phyloP scores from a whole-genome alignment of 495 filamentous ascomycete species.

The Penicillium silybi region DNA sequence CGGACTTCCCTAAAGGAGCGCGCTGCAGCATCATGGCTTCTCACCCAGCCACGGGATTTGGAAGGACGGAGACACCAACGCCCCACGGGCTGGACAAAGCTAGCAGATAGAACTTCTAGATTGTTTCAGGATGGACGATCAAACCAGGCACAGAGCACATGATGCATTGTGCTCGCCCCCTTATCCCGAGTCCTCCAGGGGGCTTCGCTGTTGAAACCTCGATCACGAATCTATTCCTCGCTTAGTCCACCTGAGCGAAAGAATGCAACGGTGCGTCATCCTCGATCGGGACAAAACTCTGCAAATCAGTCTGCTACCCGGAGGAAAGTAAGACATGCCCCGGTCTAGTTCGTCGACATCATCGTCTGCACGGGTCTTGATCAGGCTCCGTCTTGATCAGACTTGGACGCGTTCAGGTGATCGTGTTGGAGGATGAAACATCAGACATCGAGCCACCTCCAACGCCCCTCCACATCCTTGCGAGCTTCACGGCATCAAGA shows the following conservation, averaged over 20 bases:
- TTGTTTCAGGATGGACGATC: constrained; percentile 40
- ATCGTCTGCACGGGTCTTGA: neutral
- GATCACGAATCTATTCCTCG: constrained; percentile 11
- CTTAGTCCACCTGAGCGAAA: neutral
- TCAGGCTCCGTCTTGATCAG: neutral
- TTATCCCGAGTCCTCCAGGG: constrained; percentile 5
- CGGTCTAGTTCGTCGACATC: neutral
- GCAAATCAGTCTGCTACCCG: constrained; percentile 1
- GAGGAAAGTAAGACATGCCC: neutral
- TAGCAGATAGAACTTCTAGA: constrained; percentile 31
- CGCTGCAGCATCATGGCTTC: constrained; percentile 9
- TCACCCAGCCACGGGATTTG: constrained; percentile 10
- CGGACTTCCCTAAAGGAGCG: constrained; percentile 9
- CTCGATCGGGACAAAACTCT: constrained; percentile 1
- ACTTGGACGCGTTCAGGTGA: neutral
- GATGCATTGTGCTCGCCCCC: constrained; percentile 15
- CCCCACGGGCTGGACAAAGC: constrained; percentile 12
- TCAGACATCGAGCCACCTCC: neutral
- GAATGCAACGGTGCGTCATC: neutral
- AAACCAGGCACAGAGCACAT: constrained; percentile 20
- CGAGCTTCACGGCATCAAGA: constrained; percentile 4
- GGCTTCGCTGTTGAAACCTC: constrained; percentile 13
- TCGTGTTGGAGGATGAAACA: neutral
- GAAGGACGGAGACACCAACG: neutral
- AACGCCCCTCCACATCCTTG: neutral